Evolutionary conservation across 208 protist species (phyloP).

Genomic region (Leishmania amazonensis): DNA sequence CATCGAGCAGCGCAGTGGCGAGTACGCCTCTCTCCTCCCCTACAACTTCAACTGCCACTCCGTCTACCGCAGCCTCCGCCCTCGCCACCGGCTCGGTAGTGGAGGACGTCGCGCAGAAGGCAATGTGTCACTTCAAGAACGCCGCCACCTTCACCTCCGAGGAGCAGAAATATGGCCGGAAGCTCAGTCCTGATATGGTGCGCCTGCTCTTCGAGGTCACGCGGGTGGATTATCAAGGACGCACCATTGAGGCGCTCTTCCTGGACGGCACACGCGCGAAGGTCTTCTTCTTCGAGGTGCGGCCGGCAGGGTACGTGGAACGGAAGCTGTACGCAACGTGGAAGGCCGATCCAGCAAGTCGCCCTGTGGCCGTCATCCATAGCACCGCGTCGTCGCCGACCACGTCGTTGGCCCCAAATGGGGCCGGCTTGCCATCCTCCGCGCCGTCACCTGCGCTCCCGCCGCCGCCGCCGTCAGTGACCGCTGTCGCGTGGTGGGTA

Average conservation of each 20-base stretch:
- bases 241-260: conserved; percentile 66
- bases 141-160: conserved; percentile 45
- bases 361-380: conserved; percentile 45
- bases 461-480: background rate
- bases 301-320: conserved; percentile 80
- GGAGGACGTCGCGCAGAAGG: background rate
- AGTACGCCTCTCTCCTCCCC: background rate
- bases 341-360: conserved; percentile 70
- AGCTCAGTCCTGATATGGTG: conserved; percentile 52
- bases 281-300: conserved; percentile 53
- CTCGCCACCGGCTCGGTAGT: background rate
- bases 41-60: background rate
- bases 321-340: conserved; percentile 54
- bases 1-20: background rate
- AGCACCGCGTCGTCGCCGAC: conserved; percentile 24
- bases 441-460: background rate
- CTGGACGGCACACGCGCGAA: conserved; percentile 65
- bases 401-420: background rate
- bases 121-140: conserved; percentile 45
- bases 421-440: background rate
- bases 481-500: conserved; percentile 67
- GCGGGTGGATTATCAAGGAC: conserved; percentile 49
- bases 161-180: conserved; percentile 60
- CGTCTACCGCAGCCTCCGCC: background rate
- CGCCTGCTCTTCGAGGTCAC: conserved; percentile 62